These are phyloP conservation scores for Claviceps sp. DNA, from an alignment of 2,329 filamentous ascomycete species.

Conservation along the genomic window DNA sequence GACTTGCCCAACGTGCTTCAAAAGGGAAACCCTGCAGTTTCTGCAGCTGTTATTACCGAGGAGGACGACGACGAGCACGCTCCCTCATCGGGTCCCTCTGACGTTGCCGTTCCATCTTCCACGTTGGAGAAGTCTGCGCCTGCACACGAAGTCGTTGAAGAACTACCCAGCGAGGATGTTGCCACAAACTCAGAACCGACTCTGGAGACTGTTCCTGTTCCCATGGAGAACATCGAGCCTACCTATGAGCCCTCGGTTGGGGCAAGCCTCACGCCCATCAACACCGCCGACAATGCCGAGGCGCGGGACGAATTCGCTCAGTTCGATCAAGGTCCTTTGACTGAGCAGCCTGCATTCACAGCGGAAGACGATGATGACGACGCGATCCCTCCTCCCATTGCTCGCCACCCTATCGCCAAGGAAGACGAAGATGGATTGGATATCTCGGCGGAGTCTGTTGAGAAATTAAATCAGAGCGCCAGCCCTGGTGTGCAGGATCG, in stretches of 20 bases:
- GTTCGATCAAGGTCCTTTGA: constrained; percentile 82
- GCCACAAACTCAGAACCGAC: background rate
- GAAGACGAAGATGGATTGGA: constrained; percentile 7
- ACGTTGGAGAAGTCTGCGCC: background rate
- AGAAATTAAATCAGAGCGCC: constrained; percentile 21
- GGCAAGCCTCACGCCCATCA: constrained; percentile 42
- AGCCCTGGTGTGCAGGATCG: constrained; percentile 47
- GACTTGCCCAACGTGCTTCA: constrained; percentile 39
- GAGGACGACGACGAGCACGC: background rate
- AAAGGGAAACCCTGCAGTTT: constrained; percentile 19
- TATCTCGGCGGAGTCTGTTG: constrained; percentile 13
- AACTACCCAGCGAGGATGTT: background rate
- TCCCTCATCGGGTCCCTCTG: background rate
- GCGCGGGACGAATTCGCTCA: constrained; percentile 47
- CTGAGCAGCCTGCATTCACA: constrained; percentile 74
- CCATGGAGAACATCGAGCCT: constrained; percentile 8
- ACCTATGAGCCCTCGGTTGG: constrained; percentile 8
- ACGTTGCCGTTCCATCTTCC: background rate
- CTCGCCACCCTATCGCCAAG: constrained; percentile 20
- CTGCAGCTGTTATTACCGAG: background rate
- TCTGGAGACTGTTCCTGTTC: background rate
- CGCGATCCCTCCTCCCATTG: constrained; percentile 40
- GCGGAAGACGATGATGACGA: constrained; percentile 43
- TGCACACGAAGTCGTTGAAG: background rate
- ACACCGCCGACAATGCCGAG: constrained; percentile 44